These are phyloP conservation scores for Phytophthora citrophthora DNA, from an alignment of 352 stramenopile genomes.

Conservation along the genomic window DNA sequence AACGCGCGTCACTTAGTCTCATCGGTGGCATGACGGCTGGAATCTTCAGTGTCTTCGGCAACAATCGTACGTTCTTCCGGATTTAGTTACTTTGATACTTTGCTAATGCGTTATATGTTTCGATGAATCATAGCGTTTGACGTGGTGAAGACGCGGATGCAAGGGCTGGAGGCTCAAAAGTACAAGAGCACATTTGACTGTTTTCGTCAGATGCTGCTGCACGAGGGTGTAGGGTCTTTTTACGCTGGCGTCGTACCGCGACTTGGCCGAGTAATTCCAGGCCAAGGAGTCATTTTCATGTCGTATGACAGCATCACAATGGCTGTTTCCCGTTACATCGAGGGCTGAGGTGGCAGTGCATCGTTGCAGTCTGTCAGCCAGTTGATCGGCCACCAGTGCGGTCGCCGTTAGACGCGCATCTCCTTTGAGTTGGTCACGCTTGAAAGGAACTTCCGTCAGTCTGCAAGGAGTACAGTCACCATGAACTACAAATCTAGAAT, in stretches of 20 bases:
- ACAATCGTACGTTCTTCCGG: conserved; percentile 91
- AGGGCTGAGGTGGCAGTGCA: conserved; percentile 32
- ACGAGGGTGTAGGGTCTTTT: conserved; percentile 91
- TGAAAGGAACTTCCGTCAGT: not conserved
- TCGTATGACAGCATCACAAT: conserved; percentile 86
- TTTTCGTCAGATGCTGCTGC: conserved; percentile 88
- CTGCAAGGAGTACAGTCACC: not conserved
- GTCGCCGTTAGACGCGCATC: conserved; percentile 22
- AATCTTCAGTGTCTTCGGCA: conserved; percentile 97
- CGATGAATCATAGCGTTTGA: conserved; percentile 61
- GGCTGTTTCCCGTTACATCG: conserved; percentile 58
- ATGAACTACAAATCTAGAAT: not conserved
- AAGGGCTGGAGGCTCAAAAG: conserved; percentile 68
- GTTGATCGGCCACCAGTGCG: conserved; percentile 29
- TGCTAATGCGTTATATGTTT: conserved; percentile 27
- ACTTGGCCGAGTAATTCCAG: conserved; percentile 94
- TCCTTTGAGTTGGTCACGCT: not conserved
- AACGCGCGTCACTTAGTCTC: conserved; percentile 88
- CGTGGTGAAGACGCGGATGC: conserved; percentile 89
- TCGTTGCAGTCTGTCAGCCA: conserved; percentile 10
- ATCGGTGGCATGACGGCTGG: conserved; percentile 96
- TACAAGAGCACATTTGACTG: conserved; percentile 92
- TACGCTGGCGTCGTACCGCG: conserved; percentile 94
- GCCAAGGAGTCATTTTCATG: conserved; percentile 99
- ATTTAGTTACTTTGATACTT: conserved; percentile 7